A percentile compares a stretch with the other conserved stretches of the same genome.
phyloP scores from a whole-genome alignment of 2,329 filamentous ascomycete genomes.

The Aureobasidium sp. region DNA sequence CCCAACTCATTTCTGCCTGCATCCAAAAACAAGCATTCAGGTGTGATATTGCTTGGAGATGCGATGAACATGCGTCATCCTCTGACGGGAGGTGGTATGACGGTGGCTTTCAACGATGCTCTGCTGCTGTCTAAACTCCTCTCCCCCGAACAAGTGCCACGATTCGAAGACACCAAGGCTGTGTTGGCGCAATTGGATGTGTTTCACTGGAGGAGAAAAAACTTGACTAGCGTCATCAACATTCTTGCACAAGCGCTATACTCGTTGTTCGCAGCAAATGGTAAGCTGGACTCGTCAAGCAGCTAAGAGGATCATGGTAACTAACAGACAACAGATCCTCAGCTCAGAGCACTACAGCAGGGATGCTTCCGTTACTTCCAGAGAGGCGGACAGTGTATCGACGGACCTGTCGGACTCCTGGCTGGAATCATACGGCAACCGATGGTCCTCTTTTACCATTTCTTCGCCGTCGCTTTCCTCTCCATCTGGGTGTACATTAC shows the following conservation, averaged over 20 bases:
- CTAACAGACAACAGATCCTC: constrained; percentile 42
- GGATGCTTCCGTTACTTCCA: constrained; percentile 95
- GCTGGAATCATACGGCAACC: constrained; percentile 75
- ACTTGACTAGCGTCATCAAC: constrained; percentile 81
- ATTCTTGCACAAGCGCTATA: constrained; percentile 96
- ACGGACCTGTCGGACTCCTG: constrained; percentile 74
- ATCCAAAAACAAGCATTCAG: constrained; percentile 61
- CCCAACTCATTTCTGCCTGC: constrained; percentile 92
- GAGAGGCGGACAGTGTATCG: constrained; percentile 60
- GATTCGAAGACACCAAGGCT: constrained; percentile 58
- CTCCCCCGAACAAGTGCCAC: constrained; percentile 59
- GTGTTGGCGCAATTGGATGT: constrained; percentile 62
- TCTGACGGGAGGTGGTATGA: constrained; percentile 95
- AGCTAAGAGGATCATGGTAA: not conserved
- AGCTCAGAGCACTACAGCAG: constrained; percentile 72
- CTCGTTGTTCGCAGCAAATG: constrained; percentile 78
- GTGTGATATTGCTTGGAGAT: constrained; percentile 79
- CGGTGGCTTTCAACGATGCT: constrained; percentile 90
- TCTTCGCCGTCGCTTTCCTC: constrained; percentile 87
- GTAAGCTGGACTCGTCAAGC: constrained; percentile 29
- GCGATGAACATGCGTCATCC: constrained; percentile 99
- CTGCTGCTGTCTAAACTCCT: constrained; percentile 70
- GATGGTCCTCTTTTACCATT: constrained; percentile 76
- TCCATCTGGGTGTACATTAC: constrained; percentile 66
- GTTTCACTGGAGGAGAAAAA: constrained; percentile 86